These are phyloP conservation scores for Akanthomyces muscarius DNA, from an alignment of 2,329 filamentous ascomycete species.

Conservation along the genomic window DNA sequence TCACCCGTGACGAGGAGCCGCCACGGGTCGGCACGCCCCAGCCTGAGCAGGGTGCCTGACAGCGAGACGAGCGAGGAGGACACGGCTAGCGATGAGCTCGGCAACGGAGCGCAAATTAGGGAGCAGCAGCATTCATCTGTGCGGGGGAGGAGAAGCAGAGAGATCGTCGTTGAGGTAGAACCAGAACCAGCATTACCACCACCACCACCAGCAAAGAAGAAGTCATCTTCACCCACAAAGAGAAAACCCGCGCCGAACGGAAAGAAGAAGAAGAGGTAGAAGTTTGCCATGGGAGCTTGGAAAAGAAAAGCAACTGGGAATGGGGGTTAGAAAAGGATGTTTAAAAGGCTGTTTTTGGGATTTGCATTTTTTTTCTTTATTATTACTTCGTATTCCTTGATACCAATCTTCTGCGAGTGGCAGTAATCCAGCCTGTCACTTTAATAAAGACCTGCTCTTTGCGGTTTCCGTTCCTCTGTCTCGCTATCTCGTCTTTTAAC, in stretches of 20 bases:
- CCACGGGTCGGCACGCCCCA: conserved; percentile 28
- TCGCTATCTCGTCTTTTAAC: no score
- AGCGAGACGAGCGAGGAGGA: conserved; percentile 32
- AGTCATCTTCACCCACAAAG: conserved; percentile 39
- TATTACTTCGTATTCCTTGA: conserved; percentile 3
- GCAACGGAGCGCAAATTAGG: conserved; percentile 31
- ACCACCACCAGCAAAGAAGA: conserved; percentile 35
- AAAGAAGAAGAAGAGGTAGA: conserved; percentile 30
- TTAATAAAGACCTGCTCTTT: background rate
- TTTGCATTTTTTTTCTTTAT: background rate
- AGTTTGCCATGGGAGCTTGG: conserved; percentile 9
- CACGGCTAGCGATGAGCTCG: conserved; percentile 35
- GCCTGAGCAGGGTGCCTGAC: conserved; percentile 31
- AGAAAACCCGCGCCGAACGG: conserved; percentile 33
- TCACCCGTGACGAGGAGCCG: conserved; percentile 29
- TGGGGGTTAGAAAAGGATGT: background rate
- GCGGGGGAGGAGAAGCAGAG: conserved; percentile 29
- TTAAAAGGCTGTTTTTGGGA: background rate
- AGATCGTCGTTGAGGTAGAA: conserved; percentile 38
- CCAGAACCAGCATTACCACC: conserved; percentile 29
- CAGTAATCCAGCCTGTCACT: background rate
- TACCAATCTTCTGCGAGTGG: background rate
- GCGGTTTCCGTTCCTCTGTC: background rate
- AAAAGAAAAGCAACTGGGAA: conserved; percentile 20
- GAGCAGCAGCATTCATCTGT: conserved; percentile 21